phyloP scores from a whole-genome alignment of 108 stramenopile genomes.

The Pseudonitzschia pungens region DNA sequence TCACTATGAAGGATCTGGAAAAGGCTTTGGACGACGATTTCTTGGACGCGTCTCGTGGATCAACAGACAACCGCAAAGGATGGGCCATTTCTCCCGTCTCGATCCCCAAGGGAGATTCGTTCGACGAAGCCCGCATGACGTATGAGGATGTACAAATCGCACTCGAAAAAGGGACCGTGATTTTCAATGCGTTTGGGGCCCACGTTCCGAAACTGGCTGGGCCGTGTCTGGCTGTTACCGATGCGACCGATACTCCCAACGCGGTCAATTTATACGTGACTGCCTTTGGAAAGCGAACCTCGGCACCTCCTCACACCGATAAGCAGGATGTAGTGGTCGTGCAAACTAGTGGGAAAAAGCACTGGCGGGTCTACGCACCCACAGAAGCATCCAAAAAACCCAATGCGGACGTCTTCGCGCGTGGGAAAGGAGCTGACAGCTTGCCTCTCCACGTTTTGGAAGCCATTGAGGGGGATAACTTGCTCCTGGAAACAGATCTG shows the following conservation, averaged over 20 bases:
- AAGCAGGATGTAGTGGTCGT: conserved; percentile 92
- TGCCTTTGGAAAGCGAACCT: conserved; percentile 66
- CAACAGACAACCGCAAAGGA: conserved; percentile 76
- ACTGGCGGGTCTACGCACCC: conserved; percentile 73
- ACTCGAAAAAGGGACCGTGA: conserved; percentile 79
- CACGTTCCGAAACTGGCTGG: conserved; percentile 82
- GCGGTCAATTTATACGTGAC: conserved; percentile 90
- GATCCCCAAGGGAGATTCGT: conserved; percentile 66
- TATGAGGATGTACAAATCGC: conserved; percentile 60
- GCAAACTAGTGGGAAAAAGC: conserved; percentile 86
- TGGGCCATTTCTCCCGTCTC: conserved; percentile 75
- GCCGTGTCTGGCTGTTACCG: conserved; percentile 70
- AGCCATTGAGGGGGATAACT: conserved; percentile 23
- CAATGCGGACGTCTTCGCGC: conserved; percentile 81
- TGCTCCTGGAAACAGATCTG: conserved; percentile 64
- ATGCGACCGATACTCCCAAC: conserved; percentile 77
- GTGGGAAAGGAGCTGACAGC: conserved; percentile 85
- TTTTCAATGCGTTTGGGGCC: conserved; percentile 72
- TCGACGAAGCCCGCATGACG: conserved; percentile 82
- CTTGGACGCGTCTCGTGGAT: conserved; percentile 77
- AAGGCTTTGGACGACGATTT: conserved; percentile 75
- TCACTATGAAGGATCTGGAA: conserved; percentile 66
- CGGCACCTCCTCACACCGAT: conserved; percentile 94
- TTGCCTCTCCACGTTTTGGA: conserved; percentile 69
- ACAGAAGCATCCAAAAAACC: conserved; percentile 68